A percentile compares a stretch with the other conserved stretches of the same genome.
Evolutionary conservation across 2,329 filamentous ascomycete genomes (phyloP).

Genomic region (Sporothrix brunneoviolacea): DNA sequence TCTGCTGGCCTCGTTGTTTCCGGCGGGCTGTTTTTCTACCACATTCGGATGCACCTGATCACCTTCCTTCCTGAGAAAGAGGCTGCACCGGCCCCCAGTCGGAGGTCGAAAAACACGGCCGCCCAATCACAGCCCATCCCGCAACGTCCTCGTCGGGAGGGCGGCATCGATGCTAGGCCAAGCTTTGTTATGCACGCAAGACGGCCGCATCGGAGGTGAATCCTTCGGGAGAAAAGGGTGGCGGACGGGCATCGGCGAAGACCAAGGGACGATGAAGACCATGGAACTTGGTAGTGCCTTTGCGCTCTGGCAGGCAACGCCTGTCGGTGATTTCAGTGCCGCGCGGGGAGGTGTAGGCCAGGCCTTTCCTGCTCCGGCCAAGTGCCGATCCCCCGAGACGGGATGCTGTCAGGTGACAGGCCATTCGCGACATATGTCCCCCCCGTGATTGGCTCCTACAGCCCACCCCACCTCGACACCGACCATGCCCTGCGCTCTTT

Average conservation of each 20-base stretch:
- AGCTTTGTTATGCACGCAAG: constrained; percentile 5
- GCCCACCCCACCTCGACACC: too few species aligned
- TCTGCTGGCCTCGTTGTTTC: too few species aligned
- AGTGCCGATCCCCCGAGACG: constrained; percentile 6
- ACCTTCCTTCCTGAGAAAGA: background rate
- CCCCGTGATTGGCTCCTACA: constrained; percentile 7
- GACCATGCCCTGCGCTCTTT: background rate
- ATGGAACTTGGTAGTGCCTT: too few species aligned
- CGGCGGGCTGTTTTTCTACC: background rate
- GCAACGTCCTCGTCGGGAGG: background rate
- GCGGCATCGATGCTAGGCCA: background rate
- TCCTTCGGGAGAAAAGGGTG: background rate
- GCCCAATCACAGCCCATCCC: background rate
- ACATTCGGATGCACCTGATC: background rate
- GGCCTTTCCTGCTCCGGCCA: constrained; percentile 5
- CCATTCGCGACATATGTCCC: constrained; percentile 1
- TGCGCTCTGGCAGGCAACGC: too few species aligned
- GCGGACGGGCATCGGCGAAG: too few species aligned
- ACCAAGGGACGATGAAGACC: too few species aligned
- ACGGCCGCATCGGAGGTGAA: background rate
- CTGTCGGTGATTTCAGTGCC: background rate
- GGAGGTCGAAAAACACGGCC: background rate
- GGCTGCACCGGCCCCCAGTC: background rate
- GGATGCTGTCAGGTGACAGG: constrained; percentile 8
- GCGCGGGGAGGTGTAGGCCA: background rate